Conservation (phyloP, 179 eudicot species). For the Silene noctiflora region DNA sequence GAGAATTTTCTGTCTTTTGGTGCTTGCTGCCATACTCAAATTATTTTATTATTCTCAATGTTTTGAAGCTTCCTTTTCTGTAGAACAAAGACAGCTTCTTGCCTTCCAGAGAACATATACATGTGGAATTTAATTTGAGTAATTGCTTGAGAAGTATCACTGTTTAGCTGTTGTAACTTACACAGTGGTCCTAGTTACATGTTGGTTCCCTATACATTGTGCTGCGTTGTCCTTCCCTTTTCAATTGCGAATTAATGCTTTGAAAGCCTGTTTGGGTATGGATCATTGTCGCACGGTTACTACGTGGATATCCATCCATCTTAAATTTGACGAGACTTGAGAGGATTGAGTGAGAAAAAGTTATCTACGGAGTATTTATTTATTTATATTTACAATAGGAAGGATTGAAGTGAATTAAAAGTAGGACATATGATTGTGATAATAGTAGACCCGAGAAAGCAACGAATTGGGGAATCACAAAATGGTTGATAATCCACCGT, state of each 20-base stretch:
- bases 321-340: not conserved
- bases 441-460: too few species aligned
- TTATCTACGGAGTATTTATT: too few species aligned
- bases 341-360: too few species aligned
- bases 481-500: too few species aligned
- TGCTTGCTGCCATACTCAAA: not conserved
- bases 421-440: too few species aligned
- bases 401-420: too few species aligned
- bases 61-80: not conserved
- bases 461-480: too few species aligned
- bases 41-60: conserved; percentile 1
- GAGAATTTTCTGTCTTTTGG: not conserved
- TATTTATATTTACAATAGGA: too few species aligned
- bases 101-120: conserved; percentile 13
- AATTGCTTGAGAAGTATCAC: not conserved
- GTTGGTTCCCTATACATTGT: not conserved
- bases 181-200: not conserved
- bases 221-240: not conserved
- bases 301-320: not conserved
- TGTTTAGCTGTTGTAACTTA: conserved; percentile 7
- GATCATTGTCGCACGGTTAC: not conserved
- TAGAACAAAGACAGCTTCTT: conserved; percentile 8
- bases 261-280: not conserved
- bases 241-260: conserved; percentile 3
- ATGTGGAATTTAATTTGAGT: conserved; percentile 22